Conservation (phyloP, 2,329 filamentous ascomycete species). For the Colletotrichum echinochloae region DNA sequence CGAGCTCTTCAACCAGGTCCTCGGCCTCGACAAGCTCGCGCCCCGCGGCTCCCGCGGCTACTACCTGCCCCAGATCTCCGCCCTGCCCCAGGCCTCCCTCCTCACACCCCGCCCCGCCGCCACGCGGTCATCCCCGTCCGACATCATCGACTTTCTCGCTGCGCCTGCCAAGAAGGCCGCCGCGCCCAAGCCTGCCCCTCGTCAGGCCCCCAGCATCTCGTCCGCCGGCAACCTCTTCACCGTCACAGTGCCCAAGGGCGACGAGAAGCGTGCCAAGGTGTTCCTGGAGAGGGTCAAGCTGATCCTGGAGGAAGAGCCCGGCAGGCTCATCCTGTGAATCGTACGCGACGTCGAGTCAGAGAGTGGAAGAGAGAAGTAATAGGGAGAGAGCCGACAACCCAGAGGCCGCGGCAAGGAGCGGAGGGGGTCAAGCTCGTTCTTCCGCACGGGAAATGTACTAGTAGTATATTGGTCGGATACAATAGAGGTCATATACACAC, state of each 20-base stretch:
- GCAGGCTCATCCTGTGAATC: constrained; percentile 73
- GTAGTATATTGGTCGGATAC: constrained; percentile 34
- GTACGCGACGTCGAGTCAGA: constrained; percentile 27
- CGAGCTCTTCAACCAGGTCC: constrained; percentile 89
- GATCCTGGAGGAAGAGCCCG: constrained; percentile 84
- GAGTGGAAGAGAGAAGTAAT: constrained; percentile 10
- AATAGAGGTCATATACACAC: constrained; percentile 34
- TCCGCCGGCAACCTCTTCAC: constrained; percentile 82
- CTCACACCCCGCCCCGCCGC: constrained; percentile 47
- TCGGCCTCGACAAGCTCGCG: constrained; percentile 72
- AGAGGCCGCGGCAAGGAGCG: constrained; percentile 26
- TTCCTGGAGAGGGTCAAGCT: constrained; percentile 91
- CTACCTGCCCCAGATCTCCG: constrained; percentile 79
- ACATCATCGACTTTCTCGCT: constrained; percentile 87
- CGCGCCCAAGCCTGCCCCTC: constrained; percentile 43
- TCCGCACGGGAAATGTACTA: constrained; percentile 31
- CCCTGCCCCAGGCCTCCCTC: constrained; percentile 62
- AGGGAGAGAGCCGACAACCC: neutral
- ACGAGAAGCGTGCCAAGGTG: constrained; percentile 82
- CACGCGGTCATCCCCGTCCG: constrained; percentile 56
- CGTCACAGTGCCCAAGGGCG: constrained; percentile 80
- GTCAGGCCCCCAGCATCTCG: constrained; percentile 57
- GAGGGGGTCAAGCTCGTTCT: neutral
- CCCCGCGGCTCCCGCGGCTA: constrained; percentile 64
- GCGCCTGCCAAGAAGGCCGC: constrained; percentile 50